phyloP scores from a whole-genome alignment of 2,329 filamentous ascomycete genomes.

The Sphaceloma murrayae region DNA sequence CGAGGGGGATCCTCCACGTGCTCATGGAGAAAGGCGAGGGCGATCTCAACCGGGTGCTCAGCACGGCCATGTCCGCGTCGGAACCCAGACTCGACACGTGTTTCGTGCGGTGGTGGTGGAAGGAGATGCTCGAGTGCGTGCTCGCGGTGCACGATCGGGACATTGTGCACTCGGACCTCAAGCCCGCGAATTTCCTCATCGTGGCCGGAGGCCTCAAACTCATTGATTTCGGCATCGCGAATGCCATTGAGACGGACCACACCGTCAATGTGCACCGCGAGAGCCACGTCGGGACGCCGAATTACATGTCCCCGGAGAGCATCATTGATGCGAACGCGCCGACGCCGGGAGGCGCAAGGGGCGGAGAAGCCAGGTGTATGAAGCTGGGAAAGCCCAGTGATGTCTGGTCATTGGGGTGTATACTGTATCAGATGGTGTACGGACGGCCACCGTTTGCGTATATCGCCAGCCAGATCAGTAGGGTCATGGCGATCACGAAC shows the following conservation, averaged over 20 bases:
- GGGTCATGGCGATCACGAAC: slow-evolving; percentile 80
- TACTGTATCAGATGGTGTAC: slow-evolving; percentile 96
- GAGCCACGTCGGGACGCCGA: slow-evolving; percentile 88
- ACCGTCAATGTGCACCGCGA: slow-evolving; percentile 97
- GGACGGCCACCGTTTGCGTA: slow-evolving; percentile 93
- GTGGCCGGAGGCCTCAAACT: slow-evolving; percentile 85
- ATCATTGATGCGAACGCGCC: slow-evolving; percentile 73
- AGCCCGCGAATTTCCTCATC: slow-evolving; percentile 93
- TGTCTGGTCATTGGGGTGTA: slow-evolving; percentile 92
- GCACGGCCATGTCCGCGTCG: slow-evolving; percentile 56
- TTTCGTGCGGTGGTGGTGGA: slow-evolving; percentile 97
- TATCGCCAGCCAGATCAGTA: slow-evolving; percentile 75
- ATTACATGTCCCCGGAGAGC: slow-evolving; percentile 97
- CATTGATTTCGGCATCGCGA: slow-evolving; percentile 97
- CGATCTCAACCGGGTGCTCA: slow-evolving; percentile 79
- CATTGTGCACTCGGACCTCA: slow-evolving; percentile 93
- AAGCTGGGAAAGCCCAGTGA: slow-evolving; percentile 94
- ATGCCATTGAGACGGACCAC: slow-evolving; percentile 89
- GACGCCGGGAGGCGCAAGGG: slow-evolving; percentile 32
- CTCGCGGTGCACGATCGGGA: slow-evolving; percentile 79
- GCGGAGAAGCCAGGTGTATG: slow-evolving; percentile 48
- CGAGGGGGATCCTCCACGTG: slow-evolving; percentile 79
- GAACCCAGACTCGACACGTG: slow-evolving; percentile 72
- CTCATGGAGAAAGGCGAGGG: slow-evolving; percentile 97
- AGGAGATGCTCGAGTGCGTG: slow-evolving; percentile 96